Conservation (phyloP, 2,329 filamentous ascomycete genomes). For the Ophiostoma novo-ulmi region DNA sequence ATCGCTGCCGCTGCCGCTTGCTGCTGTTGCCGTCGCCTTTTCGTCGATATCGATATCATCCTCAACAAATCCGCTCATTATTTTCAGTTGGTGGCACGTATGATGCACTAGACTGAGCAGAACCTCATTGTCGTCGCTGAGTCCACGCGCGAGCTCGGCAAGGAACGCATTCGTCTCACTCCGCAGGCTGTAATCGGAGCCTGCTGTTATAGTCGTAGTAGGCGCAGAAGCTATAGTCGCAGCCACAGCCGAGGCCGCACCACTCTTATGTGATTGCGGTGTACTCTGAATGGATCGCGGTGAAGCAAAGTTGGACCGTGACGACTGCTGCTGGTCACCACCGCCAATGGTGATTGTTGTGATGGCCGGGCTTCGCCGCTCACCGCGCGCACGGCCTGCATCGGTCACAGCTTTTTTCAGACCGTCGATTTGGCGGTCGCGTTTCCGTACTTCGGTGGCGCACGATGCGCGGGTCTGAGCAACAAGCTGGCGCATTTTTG, state of each 20-base stretch:
- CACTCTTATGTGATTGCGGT: not conserved
- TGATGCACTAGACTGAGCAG: slow-evolving; percentile 66
- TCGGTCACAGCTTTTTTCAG: slow-evolving; percentile 83
- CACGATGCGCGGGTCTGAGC: slow-evolving; percentile 81
- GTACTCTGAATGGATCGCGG: slow-evolving; percentile 5
- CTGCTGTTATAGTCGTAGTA: not conserved
- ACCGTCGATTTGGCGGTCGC: slow-evolving; percentile 81
- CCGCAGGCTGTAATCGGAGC: slow-evolving; percentile 61
- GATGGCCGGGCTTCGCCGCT: slow-evolving; percentile 49
- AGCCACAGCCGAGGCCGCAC: not conserved
- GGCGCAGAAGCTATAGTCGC: not conserved
- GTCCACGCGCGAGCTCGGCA: slow-evolving; percentile 71
- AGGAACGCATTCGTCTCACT: slow-evolving; percentile 89
- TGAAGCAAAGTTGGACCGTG: slow-evolving; percentile 1
- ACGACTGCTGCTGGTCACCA: slow-evolving; percentile 36
- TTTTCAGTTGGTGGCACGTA: slow-evolving; percentile 65
- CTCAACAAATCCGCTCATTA: slow-evolving; percentile 54
- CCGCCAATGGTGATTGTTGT: slow-evolving; percentile 55
- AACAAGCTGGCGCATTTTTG: slow-evolving; percentile 70
- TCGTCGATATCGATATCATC: slow-evolving; percentile 22
- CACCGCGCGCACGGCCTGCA: slow-evolving; percentile 56
- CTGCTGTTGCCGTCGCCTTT: slow-evolving; percentile 27
- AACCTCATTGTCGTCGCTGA: slow-evolving; percentile 89
- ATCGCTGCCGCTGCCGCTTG: slow-evolving; percentile 30
- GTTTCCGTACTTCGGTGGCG: slow-evolving; percentile 83